Evolutionary conservation across 371 early-diverging fungal genomes (phyloP).

Genomic region (Mortierella sp.): DNA sequence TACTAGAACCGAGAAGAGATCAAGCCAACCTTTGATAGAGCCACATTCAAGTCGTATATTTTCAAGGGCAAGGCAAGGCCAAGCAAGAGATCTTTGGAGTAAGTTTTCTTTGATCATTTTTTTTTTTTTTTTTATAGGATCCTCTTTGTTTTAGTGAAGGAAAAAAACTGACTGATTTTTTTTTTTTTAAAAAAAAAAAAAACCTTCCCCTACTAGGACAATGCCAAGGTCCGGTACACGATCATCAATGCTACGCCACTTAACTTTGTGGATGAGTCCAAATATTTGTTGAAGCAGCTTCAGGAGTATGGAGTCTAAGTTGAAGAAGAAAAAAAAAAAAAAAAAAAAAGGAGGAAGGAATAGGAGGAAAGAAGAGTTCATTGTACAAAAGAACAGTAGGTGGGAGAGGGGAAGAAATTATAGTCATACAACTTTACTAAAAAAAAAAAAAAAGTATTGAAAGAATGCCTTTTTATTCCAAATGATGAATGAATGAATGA

Average conservation of each 20-base stretch:
- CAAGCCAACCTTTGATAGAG: conserved; percentile 49
- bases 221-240: conserved; percentile 62
- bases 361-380: too few species aligned
- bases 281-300: conserved; percentile 60
- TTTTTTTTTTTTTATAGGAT: background rate
- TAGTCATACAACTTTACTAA: too few species aligned
- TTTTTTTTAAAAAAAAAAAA: too few species aligned
- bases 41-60: conserved; percentile 73
- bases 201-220: conserved; percentile 62
- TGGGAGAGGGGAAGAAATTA: too few species aligned
- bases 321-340: background rate
- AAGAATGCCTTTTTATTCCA: too few species aligned
- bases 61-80: conserved; percentile 82
- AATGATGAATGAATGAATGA: too few species aligned
- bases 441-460: too few species aligned
- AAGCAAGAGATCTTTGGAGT: conserved; percentile 88
- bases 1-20: conserved; percentile 24
- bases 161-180: background rate
- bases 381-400: too few species aligned
- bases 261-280: conserved; percentile 69
- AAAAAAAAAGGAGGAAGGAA: too few species aligned
- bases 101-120: conserved; percentile 25
- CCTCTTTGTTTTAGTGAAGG: too few species aligned
- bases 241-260: conserved; percentile 63
- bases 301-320: conserved; percentile 50